phyloP scores from a whole-genome alignment of 2,329 filamentous ascomycete genomes.

The Venturia effusa region DNA sequence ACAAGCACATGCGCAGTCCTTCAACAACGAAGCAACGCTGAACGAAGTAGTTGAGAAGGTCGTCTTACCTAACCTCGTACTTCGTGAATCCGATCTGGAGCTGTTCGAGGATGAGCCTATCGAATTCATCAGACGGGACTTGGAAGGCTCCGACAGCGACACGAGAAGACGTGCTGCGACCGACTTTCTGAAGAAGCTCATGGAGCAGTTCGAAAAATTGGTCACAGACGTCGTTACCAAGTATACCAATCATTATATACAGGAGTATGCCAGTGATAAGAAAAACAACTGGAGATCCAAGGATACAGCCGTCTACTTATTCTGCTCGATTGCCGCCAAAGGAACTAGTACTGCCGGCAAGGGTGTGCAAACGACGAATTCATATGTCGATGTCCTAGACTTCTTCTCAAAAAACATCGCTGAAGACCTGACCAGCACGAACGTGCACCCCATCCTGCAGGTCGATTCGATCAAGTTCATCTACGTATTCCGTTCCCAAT shows the following conservation, averaged over 20 bases:
- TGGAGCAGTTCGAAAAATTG: conserved; percentile 75
- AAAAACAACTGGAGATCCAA: conserved; percentile 85
- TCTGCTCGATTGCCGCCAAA: conserved; percentile 87
- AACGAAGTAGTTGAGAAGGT: conserved; percentile 91
- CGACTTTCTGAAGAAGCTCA: conserved; percentile 81
- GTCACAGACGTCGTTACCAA: conserved; percentile 80
- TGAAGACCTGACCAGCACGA: conserved; percentile 65
- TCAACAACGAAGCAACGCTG: conserved; percentile 71
- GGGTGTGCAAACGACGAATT: conserved; percentile 83
- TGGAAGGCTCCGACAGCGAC: conserved; percentile 93
- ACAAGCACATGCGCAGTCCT: conserved; percentile 65
- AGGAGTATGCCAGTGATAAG: conserved; percentile 57
- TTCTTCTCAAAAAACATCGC: conserved; percentile 94
- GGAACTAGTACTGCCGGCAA: conserved; percentile 77
- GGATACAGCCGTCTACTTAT: conserved; percentile 95
- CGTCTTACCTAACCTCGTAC: conserved; percentile 80
- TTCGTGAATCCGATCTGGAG: conserved; percentile 89
- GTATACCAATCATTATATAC: conserved; percentile 78
- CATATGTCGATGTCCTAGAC: conserved; percentile 73
- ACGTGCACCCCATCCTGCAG: conserved; percentile 75
- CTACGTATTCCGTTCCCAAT: conserved; percentile 90
- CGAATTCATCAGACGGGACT: conserved; percentile 88
- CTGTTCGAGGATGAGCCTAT: conserved; percentile 98
- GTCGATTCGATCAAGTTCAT: conserved; percentile 98
- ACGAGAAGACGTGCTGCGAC: conserved; percentile 86